Conservation (phyloP, 768 basidiomycete genomes). For the Phlegmacium glaucopus region DNA sequence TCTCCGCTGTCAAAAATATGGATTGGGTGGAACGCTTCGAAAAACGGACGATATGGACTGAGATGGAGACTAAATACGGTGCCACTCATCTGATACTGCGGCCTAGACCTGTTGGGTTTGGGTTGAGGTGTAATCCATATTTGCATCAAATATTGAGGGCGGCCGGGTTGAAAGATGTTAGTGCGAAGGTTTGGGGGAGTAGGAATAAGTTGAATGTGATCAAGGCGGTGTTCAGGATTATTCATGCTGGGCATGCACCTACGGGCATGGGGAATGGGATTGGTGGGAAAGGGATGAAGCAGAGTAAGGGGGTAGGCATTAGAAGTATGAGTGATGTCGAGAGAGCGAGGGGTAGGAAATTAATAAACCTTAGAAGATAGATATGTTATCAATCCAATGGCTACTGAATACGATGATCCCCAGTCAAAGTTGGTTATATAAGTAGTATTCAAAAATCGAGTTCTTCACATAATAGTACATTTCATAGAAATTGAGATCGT, state of each 20-base stretch:
- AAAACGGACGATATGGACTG: slow-evolving; percentile 91
- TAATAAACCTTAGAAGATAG: slow-evolving; percentile 58
- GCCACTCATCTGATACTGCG: slow-evolving; percentile 78
- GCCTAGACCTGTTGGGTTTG: slow-evolving; percentile 86
- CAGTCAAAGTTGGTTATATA: too few species aligned
- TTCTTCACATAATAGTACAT: too few species aligned
- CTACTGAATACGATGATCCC: too few species aligned
- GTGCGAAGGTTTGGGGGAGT: slow-evolving; percentile 94
- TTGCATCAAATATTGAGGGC: slow-evolving; percentile 89
- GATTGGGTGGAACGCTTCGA: slow-evolving; percentile 96
- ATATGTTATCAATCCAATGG: too few species aligned
- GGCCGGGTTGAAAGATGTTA: slow-evolving; percentile 92
- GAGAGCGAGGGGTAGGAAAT: slow-evolving; percentile 76
- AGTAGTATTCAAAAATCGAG: too few species aligned
- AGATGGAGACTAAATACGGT: slow-evolving; percentile 82
- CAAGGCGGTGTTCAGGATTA: slow-evolving; percentile 78
- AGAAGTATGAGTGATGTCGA: slow-evolving; percentile 67
- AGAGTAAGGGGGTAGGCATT: slow-evolving; percentile 77
- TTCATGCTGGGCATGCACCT: slow-evolving; percentile 83
- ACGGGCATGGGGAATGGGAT: slow-evolving; percentile 79
- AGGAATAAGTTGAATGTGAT: slow-evolving; percentile 83
- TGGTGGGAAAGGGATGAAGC: slow-evolving; percentile 65
- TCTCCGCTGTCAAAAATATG: slow-evolving; percentile 75
- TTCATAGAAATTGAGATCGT: too few species aligned
- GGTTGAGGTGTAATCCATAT: slow-evolving; percentile 83